Evolutionary conservation across 148 eudicot species (phyloP), one percentile per base, ranked within the genome.

Genomic region (Nyssa sinensis): DNA sequence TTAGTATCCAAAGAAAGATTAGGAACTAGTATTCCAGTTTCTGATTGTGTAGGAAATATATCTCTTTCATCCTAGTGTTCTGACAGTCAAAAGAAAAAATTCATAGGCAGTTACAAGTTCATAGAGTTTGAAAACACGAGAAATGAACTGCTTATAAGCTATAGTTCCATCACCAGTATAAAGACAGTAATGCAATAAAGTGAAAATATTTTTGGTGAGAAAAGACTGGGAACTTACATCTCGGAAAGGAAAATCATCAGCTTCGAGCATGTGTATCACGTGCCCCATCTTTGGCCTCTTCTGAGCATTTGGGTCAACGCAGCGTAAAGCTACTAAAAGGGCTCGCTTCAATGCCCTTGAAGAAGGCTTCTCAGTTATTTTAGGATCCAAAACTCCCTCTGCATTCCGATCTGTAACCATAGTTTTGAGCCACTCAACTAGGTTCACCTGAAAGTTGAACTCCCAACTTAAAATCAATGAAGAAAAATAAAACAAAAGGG

Each of bases 211-310:
- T 41, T 41, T 61, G 3, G 35, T 13, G 23, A 35, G 8, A 24
- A 21, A 29, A 10, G 39, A 4, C 17, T 34, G 32, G 5, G 57
- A 53, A 74, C 92, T 88, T 84, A 93, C 98, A 70, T 91, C 96
- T 79, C 92, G 84, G 78, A 89, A 84, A 49, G 96, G 82, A 62
- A 89, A 83, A 75, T 91, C 94, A 74, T 91, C 93, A 55, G 92
- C 86, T 81, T 93, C 98, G 23, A 93, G 86, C 98, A 89, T 91
- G 78, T 93, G 98, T 68, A 93, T 90, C 55, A 93, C 92, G 23
- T 91, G 89, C 34, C 97, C 92, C 92, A 93, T 93, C 69, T 89
- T 91, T 0, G 98, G 98, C 74, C 96, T 84, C 71, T 93, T 93
- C 66, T 89, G 98, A 69, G 90, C 89, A 80, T 87, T 93, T 34